phyloP scores from a whole-genome alignment of 768 basidiomycete species.

The Podaxis sp. region DNA sequence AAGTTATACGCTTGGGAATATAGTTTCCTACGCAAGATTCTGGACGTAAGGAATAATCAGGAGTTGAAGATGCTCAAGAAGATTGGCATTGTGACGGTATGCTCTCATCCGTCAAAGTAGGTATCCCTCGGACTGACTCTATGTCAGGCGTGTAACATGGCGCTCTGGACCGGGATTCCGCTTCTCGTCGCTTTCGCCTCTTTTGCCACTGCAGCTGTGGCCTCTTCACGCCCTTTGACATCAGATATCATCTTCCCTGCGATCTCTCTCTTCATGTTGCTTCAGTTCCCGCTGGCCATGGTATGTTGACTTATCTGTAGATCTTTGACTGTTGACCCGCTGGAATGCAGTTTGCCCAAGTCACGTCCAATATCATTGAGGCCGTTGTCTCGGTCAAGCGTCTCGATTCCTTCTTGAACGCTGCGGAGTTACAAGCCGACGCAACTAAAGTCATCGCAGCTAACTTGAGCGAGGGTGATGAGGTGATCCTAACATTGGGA shows the following conservation, averaged over 20 bases:
- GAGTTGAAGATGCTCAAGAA: slow-evolving; percentile 79
- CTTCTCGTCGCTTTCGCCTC: slow-evolving; percentile 79
- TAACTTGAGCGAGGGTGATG: slow-evolving; percentile 51
- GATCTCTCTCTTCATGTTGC: slow-evolving; percentile 83
- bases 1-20: slow-evolving; percentile 95
- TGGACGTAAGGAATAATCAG: slow-evolving; percentile 75
- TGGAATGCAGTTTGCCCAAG: slow-evolving; percentile 52
- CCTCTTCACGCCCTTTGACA: slow-evolving; percentile 67
- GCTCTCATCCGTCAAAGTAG: slow-evolving; percentile 20
- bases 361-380: slow-evolving; percentile 80
- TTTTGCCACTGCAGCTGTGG: slow-evolving; percentile 66
- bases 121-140: not conserved
- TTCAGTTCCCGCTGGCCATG: slow-evolving; percentile 85
- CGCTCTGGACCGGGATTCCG: slow-evolving; percentile 69
- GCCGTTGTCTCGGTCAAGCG: slow-evolving; percentile 81
- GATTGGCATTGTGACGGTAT: slow-evolving; percentile 71
- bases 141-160: slow-evolving; percentile 48
- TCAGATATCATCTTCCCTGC: slow-evolving; percentile 95
- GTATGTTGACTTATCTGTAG: slow-evolving; percentile 31
- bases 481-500: slow-evolving; percentile 29
- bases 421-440: slow-evolving; percentile 77
- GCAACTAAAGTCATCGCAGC: slow-evolving; percentile 54
- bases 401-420: slow-evolving; percentile 67
- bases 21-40: slow-evolving; percentile 75
- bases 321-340: not conserved